Conservation (phyloP, 768 basidiomycete genomes). For the Kondoa malvinella region DNA sequence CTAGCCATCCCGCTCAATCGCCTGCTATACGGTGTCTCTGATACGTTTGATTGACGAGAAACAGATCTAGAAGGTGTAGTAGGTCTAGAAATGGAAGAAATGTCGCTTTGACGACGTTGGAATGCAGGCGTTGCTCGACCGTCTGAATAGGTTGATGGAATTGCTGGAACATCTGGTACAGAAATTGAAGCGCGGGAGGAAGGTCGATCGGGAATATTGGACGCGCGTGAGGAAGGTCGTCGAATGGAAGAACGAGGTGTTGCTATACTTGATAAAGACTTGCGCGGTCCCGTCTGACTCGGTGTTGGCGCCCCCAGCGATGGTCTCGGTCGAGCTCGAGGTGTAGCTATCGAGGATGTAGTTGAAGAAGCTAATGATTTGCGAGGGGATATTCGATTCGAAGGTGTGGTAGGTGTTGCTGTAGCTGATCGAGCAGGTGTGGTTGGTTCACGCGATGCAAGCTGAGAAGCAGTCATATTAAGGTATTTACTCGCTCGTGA, state of each 20-base stretch:
- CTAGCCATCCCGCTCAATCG: background rate
- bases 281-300: slow-evolving; percentile 5
- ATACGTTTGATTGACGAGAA: background rate
- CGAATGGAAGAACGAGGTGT: slow-evolving; percentile 10
- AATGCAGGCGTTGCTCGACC: background rate
- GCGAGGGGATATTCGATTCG: background rate
- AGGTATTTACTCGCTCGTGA: slow-evolving; percentile 71
- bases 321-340: slow-evolving; percentile 10
- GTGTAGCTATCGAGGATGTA: slow-evolving; percentile 7
- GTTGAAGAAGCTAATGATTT: background rate
- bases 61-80: slow-evolving; percentile 3
- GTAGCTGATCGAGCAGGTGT: background rate
- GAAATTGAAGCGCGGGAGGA: slow-evolving; percentile 10
- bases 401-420: background rate
- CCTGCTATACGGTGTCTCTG: background rate
- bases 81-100: slow-evolving; percentile 1
- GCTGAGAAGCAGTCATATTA: slow-evolving; percentile 66
- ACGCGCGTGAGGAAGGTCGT: slow-evolving; percentile 10
- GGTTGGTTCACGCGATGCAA: slow-evolving; percentile 27
- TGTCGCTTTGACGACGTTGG: background rate
- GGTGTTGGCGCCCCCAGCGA: slow-evolving; percentile 3
- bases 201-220: slow-evolving; percentile 10
- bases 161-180: slow-evolving; percentile 3
- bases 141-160: background rate
- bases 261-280: slow-evolving; percentile 13